Evolutionary conservation across 495 filamentous ascomycete species (phyloP), one percentile per base, ranked within the genome.

Genomic region (Hypoxylon subgilvum): DNA sequence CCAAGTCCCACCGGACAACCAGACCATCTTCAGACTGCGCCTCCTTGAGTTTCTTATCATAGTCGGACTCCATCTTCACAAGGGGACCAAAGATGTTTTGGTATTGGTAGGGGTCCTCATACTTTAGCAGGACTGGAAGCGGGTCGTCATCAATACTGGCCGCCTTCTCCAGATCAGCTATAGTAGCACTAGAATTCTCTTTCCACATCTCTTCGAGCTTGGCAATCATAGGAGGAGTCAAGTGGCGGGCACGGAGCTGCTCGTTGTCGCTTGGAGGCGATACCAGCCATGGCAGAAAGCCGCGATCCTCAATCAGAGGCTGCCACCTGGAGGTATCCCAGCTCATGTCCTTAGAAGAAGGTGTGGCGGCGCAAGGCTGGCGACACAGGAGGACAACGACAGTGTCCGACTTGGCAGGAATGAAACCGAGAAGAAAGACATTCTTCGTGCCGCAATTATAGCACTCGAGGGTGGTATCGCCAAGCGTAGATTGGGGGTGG

Each of bases 401-500:
- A 0, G 94, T 97, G 63, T 99, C 94, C 2, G 93, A 97, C 70
- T 97, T 97, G 10, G 94, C 94, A n/a, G 94, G 94, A 61, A 99
- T 99, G 71, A 99, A 99, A 19, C 94, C 94, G 9, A 99, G 88
- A n/a, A 97, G 84, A 66, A 99, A 99, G 43, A 97, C 94, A 74
- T 99, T 99, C 73, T 97, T 99, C 1, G 91, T 97, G 41, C 95
- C 94, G 74, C 94, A 99, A 70, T 97, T 99, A 79, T 99, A 99
- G 77, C 94, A 99, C 78, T 99, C 94, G 41, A 99, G 82, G 40
- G 94, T 89, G 3, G 94, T 99, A 71, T 99, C 94, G 38, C 94
- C 94, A 22, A 99, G 87, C n/a, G 92, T 88, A 10, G 95, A 97
- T 62, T 84, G 85, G 1, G 95, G 92, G 72, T 99, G 94, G 27